These are phyloP conservation scores for Fragaria ananassa DNA, from an alignment of 306 rosid species.

Conservation along the genomic window DNA sequence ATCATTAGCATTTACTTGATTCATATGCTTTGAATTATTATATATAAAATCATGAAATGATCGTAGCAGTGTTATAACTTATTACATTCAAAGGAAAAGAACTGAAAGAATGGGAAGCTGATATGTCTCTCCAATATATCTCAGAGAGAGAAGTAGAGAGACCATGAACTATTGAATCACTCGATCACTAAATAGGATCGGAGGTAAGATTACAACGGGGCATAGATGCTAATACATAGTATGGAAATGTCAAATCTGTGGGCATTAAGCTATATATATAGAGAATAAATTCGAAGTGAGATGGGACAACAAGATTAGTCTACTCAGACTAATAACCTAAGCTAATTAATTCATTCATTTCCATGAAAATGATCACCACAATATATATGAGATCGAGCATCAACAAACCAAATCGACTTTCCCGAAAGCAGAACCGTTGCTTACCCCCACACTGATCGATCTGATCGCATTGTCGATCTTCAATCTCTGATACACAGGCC, in stretches of 20 bases:
- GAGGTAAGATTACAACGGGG: not conserved
- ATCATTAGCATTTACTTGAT: not conserved
- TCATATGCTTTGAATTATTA: no score
- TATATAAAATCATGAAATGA: no score
- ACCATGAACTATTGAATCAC: not conserved
- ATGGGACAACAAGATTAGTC: slow-evolving; percentile 34
- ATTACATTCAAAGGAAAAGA: no score
- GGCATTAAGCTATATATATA: not conserved
- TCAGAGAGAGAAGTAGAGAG: not conserved
- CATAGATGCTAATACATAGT: not conserved
- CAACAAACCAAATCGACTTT: slow-evolving; percentile 32
- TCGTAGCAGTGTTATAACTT: no score
- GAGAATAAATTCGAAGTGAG: slow-evolving; percentile 23
- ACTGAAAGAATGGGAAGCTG: not conserved
- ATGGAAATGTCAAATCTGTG: not conserved
- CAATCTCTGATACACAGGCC: not conserved
- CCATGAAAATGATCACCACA: slow-evolving; percentile 1
- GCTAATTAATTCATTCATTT: slow-evolving; percentile 15
- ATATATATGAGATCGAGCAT: slow-evolving; percentile 14
- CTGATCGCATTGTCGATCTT: not conserved
- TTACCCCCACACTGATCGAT: slow-evolving; percentile 15
- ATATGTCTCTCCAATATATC: not conserved
- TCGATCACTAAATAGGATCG: not conserved
- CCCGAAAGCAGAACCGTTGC: slow-evolving; percentile 27
- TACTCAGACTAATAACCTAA: slow-evolving; percentile 35